These are phyloP conservation scores for Oldenlandia corymbosa DNA, from an alignment of 257 asterid species.

Conservation along the genomic window DNA sequence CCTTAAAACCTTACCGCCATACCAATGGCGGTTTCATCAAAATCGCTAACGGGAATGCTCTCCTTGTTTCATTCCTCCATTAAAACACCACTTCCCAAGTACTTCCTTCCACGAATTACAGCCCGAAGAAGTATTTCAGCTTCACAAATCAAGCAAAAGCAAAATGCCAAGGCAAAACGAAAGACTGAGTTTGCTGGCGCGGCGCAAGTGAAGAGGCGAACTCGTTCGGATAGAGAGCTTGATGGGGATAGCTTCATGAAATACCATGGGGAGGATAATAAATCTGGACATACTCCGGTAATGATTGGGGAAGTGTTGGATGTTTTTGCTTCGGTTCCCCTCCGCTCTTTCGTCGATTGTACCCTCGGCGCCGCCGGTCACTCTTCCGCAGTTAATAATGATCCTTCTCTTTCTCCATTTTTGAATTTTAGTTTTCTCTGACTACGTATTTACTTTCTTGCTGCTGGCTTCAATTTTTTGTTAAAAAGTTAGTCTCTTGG, in stretches of 20 bases:
- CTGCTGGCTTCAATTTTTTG: background rate
- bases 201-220: constrained; percentile 59
- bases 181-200: constrained; percentile 19
- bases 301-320: constrained; percentile 85
- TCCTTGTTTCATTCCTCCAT: too few relatives aligned
- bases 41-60: too few relatives aligned
- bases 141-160: background rate
- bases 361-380: constrained; percentile 98
- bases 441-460: background rate
- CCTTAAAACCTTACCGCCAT: too few relatives aligned
- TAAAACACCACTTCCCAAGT: too few relatives aligned
- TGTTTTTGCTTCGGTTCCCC: constrained; percentile 51
- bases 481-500: background rate
- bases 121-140: background rate
- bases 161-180: constrained; percentile 23
- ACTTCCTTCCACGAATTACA: too few relatives aligned
- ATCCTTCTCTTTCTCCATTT: background rate
- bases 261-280: constrained; percentile 45
- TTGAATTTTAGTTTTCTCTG: too few relatives aligned
- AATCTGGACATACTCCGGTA: constrained; percentile 81
- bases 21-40: too few relatives aligned
- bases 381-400: constrained; percentile 59
- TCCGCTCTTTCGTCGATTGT: constrained; percentile 81
- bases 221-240: constrained; percentile 72
- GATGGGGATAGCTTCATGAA: constrained; percentile 58